phyloP scores from a whole-genome alignment of 495 filamentous ascomycete species.

The Penicillium steckii region DNA sequence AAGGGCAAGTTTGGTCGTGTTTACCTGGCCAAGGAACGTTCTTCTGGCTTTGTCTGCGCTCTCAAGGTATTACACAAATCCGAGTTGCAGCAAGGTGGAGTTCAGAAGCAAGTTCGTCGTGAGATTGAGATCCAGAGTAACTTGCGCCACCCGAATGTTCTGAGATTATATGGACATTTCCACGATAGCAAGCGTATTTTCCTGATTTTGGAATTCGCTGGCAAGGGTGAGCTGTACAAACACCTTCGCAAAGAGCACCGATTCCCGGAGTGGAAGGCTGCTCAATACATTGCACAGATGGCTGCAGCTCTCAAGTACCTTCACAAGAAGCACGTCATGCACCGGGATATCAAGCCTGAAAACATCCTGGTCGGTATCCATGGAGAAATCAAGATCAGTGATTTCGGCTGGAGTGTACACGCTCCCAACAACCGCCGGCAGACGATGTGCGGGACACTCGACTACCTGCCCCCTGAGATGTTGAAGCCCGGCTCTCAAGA shows the following conservation, averaged over 20 bases:
- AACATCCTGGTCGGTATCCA: constrained; percentile 98
- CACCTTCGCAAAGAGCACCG: constrained; percentile 82
- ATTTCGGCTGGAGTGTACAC: constrained; percentile 98
- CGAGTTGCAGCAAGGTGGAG: constrained; percentile 86
- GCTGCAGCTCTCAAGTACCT: constrained; percentile 86
- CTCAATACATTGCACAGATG: constrained; percentile 99
- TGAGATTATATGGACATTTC: constrained; percentile 93
- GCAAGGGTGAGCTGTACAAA: constrained; percentile 95
- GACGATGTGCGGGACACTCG: constrained; percentile 96
- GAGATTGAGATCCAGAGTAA: constrained; percentile 99
- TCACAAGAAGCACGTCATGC: constrained; percentile 98
- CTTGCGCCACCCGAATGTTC: constrained; percentile 92
- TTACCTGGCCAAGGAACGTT: constrained; percentile 89
- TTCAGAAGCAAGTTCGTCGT: constrained; percentile 94
- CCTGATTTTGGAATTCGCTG: constrained; percentile 93
- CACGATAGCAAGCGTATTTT: constrained; percentile 97
- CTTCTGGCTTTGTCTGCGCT: constrained; percentile 89
- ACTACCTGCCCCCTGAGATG: constrained; percentile 99
- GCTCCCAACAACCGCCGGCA: constrained; percentile 91
- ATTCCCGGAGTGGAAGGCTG: constrained; percentile 95
- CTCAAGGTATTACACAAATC: constrained; percentile 96
- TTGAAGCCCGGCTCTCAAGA: constrained; percentile 73
- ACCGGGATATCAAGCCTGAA: constrained; percentile 98
- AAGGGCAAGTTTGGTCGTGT: constrained; percentile 98
- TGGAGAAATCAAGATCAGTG: constrained; percentile 97